Conservation (phyloP, 352 stramenopile species). For the Saprolegnia diclina region DNA sequence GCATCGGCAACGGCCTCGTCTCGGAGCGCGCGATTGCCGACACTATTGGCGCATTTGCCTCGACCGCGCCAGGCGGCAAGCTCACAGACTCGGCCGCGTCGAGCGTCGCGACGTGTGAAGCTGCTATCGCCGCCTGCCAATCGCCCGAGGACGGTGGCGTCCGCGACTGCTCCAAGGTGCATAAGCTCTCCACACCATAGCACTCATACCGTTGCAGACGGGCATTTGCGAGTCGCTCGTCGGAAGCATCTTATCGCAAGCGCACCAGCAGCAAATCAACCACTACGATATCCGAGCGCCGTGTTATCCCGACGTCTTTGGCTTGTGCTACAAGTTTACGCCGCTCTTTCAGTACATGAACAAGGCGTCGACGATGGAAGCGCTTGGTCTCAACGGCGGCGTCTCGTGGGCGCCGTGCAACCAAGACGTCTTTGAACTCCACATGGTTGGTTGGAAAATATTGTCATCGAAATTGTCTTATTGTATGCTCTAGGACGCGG, state of each 20-base stretch:
- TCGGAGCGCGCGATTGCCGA: constrained; percentile 44
- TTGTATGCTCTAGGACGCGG: constrained; percentile 29
- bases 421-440: constrained; percentile 14
- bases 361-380: constrained; percentile 32
- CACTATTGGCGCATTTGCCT: constrained; percentile 48
- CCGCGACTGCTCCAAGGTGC: constrained; percentile 21
- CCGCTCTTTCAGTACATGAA: constrained; percentile 60
- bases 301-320: constrained; percentile 40
- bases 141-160: not conserved
- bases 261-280: constrained; percentile 31
- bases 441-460: not conserved
- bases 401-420: constrained; percentile 48
- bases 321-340: constrained; percentile 61
- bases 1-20: constrained; percentile 72
- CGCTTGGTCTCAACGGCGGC: constrained; percentile 37
- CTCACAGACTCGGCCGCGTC: constrained; percentile 32
- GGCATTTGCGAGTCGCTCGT: constrained; percentile 6
- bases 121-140: constrained; percentile 29
- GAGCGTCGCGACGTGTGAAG: constrained; percentile 14
- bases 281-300: constrained; percentile 59
- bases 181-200: constrained; percentile 27
- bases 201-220: constrained; percentile 28
- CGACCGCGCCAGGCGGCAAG: constrained; percentile 36
- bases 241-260: not conserved
- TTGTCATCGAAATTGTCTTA: constrained; percentile 13